phyloP scores from a whole-genome alignment of 2,329 filamentous ascomycete genomes.

The Drechslerella coelobrocha region DNA sequence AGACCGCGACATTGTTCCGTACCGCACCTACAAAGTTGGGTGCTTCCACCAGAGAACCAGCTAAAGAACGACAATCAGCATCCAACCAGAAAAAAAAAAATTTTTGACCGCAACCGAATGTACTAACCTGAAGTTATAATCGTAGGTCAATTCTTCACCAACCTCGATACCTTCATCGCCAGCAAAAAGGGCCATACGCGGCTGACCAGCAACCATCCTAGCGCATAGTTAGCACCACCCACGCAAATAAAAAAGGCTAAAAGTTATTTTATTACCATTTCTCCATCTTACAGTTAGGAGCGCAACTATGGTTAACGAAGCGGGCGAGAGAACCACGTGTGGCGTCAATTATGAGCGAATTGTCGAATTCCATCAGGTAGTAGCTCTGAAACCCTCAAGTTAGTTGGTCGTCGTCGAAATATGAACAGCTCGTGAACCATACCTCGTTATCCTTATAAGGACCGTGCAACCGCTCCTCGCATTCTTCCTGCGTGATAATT shows the following conservation, averaged over 20 bases:
- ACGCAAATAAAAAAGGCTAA: not conserved
- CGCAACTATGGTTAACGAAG: constrained; percentile 87
- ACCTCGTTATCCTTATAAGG: constrained; percentile 94
- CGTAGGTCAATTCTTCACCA: constrained; percentile 94
- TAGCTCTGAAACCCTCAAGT: constrained; percentile 73
- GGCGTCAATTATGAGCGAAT: constrained; percentile 98
- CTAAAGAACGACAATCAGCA: constrained; percentile 54
- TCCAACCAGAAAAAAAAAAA: constrained; percentile 6
- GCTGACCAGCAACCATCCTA: constrained; percentile 84
- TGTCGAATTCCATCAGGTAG: constrained; percentile 97
- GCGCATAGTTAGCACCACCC: constrained; percentile 14
- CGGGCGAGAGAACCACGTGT: constrained; percentile 94
- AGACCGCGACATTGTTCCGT: constrained; percentile 68
- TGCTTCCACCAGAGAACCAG: constrained; percentile 68
- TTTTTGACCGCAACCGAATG: not conserved
- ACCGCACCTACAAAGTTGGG: constrained; percentile 70
- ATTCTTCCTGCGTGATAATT: constrained; percentile 94
- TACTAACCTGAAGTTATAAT: constrained; percentile 74
- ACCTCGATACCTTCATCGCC: constrained; percentile 89
- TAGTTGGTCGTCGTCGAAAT: constrained; percentile 11
- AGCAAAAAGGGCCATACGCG: constrained; percentile 95
- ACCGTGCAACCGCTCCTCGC: constrained; percentile 89
- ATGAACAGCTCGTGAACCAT: constrained; percentile 56
- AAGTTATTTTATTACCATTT: constrained; percentile 69
- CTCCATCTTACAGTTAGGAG: constrained; percentile 96